Base-by-base conservation (phyloP, 1,284 basidiomycete species). In the Trichosporon asahii region DNA sequence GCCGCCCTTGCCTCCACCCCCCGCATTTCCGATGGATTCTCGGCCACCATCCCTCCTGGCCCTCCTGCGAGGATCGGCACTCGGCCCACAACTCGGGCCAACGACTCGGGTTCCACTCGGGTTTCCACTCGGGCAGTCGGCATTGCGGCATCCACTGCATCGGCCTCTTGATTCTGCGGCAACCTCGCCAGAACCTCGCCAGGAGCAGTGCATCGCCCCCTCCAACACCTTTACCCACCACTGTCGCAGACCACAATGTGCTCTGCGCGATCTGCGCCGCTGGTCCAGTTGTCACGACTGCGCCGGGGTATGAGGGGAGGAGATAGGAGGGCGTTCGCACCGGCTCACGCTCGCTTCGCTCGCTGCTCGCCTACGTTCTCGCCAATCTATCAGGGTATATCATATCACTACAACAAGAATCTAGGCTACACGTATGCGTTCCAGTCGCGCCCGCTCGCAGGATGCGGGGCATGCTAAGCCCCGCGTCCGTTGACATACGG, bases 361-460 rank as follows among this genome's bases (percentile, higher is more conserved):
- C 44, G 44, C 31, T 33, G 21, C 53, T 11, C 53, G 53, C 25
- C 25, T 55, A 14, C 21, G n/a, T 7, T 8, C 15, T n/a, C 57
- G 27, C 57, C 18, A 31, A 60, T 61, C 27, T 31, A 31, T n/a
- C 21, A 18, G 57, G 57, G 57, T 61, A 61, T 61, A 29, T 33
- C 57, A 61, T 61, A 61, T 61, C 57, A 61, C 57, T 61, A 61
- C 57, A 61, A 61, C 57, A 61, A 61, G 27, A 33, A n/a, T 61
- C 29, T 61, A 61, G 29, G 57, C 57, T 61, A 61, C 57, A 61
- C 49, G 49, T 23, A 60, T 60, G 55, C 55, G 15, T n/a, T 11
- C 40, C 40, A 44, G 40, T 18, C 3, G 40, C 40, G 15, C 40
- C 6, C 18, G 40, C 40, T 44, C 35, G 31, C 31, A 33, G 31